phyloP scores from a whole-genome alignment of 2,329 filamentous ascomycete genomes.

The Didymella glomerata region DNA sequence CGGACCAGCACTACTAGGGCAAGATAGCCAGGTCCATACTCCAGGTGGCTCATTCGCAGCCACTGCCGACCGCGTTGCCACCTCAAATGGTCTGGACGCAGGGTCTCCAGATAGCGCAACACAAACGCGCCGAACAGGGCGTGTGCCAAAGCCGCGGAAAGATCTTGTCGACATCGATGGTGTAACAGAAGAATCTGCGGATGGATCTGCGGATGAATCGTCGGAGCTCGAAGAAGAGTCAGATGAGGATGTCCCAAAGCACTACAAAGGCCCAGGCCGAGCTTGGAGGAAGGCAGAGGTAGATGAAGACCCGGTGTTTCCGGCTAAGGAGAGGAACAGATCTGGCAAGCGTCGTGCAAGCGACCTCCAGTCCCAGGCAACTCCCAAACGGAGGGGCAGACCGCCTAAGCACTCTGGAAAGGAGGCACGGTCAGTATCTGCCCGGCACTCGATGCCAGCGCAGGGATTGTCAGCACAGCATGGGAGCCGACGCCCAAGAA shows the following conservation, averaged over 20 bases:
- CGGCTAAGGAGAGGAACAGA: background rate
- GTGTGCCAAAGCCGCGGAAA: background rate
- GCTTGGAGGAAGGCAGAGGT: conserved; percentile 1
- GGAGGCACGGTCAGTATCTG: background rate
- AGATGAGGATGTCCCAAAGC: background rate
- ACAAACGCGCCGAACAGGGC: conserved; percentile 4
- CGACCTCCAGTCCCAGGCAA: background rate
- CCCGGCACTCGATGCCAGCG: background rate
- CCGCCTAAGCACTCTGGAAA: background rate
- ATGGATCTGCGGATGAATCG: background rate
- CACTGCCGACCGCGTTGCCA: background rate
- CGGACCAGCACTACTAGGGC: background rate
- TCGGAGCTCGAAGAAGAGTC: background rate
- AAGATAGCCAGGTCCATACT: background rate
- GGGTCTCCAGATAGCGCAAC: background rate
- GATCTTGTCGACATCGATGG: background rate
- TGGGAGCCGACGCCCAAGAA: background rate
- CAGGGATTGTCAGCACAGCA: background rate
- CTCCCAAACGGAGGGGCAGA: background rate
- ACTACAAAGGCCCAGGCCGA: conserved; percentile 8
- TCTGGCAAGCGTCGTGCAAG: background rate
- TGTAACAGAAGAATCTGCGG: background rate
- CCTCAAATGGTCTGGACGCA: background rate
- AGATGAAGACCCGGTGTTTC: conserved; percentile 1
- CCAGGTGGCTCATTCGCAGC: background rate